A percentile compares a stretch with the other conserved stretches of the same genome.
Evolutionary conservation across 2,329 filamentous ascomycete species (phyloP).

Genomic region (Elsinoe arachidis): DNA sequence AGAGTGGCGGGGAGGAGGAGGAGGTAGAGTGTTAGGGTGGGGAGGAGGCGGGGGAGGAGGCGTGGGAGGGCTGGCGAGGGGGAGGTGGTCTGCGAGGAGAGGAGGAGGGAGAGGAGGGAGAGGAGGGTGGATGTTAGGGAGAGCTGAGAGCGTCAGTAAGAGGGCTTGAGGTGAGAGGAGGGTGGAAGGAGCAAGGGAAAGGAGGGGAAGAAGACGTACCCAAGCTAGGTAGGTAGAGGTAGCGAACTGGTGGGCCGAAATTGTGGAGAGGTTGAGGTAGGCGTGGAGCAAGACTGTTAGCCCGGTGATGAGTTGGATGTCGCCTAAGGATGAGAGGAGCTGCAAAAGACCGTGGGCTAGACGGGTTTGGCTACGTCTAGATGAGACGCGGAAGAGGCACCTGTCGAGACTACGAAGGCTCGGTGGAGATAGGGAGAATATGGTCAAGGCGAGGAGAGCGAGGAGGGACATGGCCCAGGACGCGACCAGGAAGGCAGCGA

Average conservation of each 20-base stretch:
- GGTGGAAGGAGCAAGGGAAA: not conserved
- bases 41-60: not conserved
- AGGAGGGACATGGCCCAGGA: not conserved
- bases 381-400: not conserved
- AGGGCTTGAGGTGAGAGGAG: too few species aligned
- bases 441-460: not conserved
- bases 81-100: not conserved
- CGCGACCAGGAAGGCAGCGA: not conserved
- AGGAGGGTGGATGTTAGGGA: not conserved
- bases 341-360: not conserved
- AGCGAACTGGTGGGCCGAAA: not conserved
- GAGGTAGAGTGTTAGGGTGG: not conserved
- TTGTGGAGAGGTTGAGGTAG: not conserved
- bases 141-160: not conserved
- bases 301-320: not conserved
- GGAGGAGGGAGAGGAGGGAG: conserved; percentile 1
- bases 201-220: not conserved
- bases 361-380: not conserved
- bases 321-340: not conserved
- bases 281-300: not conserved
- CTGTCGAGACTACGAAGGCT: not conserved
- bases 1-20: not conserved
- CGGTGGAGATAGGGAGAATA: not conserved
- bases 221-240: not conserved
- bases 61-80: not conserved